Evolutionary conservation across 805 yeast genomes (phyloP).

Genomic region (Debaryomyces hansenii): DNA sequence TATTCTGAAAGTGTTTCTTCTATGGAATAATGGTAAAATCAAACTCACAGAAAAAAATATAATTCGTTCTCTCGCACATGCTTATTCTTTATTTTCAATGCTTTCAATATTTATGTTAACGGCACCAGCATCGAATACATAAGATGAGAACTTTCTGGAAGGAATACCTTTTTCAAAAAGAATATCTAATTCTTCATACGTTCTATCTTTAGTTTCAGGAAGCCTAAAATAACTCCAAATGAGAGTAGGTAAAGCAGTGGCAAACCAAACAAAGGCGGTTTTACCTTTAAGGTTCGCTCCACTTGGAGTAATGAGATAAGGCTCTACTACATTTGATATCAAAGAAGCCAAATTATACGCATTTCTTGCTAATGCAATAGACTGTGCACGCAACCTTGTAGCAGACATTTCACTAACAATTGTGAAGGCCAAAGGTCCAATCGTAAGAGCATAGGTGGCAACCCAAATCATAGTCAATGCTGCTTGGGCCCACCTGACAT

Average conservation of each 20-base stretch:
- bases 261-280: conserved; percentile 50
- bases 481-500: conserved; percentile 24
- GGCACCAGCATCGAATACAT: background rate
- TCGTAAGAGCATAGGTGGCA: conserved; percentile 33
- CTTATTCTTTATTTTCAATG: too few relatives aligned
- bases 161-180: conserved; percentile 26
- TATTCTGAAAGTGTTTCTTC: too few relatives aligned
- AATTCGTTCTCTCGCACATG: too few relatives aligned
- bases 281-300: conserved; percentile 50
- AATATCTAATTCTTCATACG: conserved; percentile 36
- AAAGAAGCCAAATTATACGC: conserved; percentile 28
- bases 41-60: too few relatives aligned
- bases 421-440: conserved; percentile 42
- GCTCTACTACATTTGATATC: conserved; percentile 38
- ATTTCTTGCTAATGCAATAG: conserved; percentile 33
- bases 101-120: background rate
- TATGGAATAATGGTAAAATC: too few relatives aligned
- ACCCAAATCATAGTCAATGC: conserved; percentile 20
- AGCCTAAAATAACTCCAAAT: conserved; percentile 22
- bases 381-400: conserved; percentile 37
- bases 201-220: conserved; percentile 41
- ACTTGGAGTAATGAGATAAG: conserved; percentile 51
- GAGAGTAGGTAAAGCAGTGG: conserved; percentile 18
- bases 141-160: conserved; percentile 16
- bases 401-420: conserved; percentile 43